Evolutionary conservation across 192 early-diverging fungal species (phyloP).

Genomic region (Coemansia sp.): DNA sequence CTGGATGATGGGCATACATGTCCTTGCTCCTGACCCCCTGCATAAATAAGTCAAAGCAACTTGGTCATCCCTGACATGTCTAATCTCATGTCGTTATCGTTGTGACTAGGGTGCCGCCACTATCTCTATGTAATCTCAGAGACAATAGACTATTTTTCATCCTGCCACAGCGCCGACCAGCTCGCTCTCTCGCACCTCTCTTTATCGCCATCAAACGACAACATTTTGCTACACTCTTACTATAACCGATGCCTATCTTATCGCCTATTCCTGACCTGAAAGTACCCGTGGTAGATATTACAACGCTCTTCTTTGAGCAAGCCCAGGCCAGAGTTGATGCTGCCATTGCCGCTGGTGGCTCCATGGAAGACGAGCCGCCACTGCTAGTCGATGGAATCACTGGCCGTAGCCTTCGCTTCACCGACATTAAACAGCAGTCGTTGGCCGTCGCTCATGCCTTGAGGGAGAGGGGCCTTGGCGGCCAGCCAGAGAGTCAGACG

Average conservation of each 20-base stretch:
- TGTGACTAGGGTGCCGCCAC: neutral
- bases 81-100: neutral
- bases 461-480: slow-evolving; percentile 3
- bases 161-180: neutral
- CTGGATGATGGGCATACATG: slow-evolving; percentile 64
- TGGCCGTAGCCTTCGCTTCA: slow-evolving; percentile 12
- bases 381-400: slow-evolving; percentile 22
- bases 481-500: neutral
- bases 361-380: slow-evolving; percentile 10
- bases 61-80: neutral
- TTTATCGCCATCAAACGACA: neutral
- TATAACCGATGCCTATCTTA: slow-evolving; percentile 27
- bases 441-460: slow-evolving; percentile 20
- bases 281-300: slow-evolving; percentile 29
- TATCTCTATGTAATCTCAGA: neutral
- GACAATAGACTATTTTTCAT: neutral
- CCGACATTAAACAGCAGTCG: slow-evolving; percentile 25
- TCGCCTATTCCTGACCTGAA: slow-evolving; percentile 31
- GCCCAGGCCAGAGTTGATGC: slow-evolving; percentile 19
- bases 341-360: neutral
- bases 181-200: neutral
- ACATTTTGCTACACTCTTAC: no score
- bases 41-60: neutral
- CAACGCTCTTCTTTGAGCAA: slow-evolving; percentile 31
- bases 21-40: slow-evolving; percentile 16